Evolutionary conservation across 768 basidiomycete genomes (phyloP), one percentile per base, ranked within the genome.

Genomic region (Termitomyces sp.): DNA sequence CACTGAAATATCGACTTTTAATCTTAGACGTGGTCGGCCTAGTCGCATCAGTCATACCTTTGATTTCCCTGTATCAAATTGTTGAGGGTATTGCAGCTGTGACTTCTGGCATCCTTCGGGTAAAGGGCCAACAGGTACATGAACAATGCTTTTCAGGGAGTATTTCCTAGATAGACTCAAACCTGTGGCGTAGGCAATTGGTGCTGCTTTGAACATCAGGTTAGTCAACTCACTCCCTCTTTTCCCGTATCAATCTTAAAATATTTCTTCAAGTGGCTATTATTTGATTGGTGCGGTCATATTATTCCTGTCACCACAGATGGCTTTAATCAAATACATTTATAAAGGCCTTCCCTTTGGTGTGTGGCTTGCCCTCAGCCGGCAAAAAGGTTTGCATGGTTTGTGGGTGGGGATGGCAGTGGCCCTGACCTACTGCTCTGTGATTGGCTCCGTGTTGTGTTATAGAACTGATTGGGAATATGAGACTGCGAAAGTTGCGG

Each of bases 401-500:
- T 77, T 97, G 15, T 97, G 93, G 93, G 74, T 87, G 44, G 93
- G 93, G 17, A 71, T 94, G 40, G 87, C 87, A 0, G 64, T 79
- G 4, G 81, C 86, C 2, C 71, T 91, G 48, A 66, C 82, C 14
- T 83, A 84, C 68, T 71, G 74, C 44, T 72, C 82, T 0, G 65
- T 75, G 5, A 62, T 81, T 10, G 85, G 85, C 3, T 73, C 80
- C 3, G 74, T 70, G 66, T 59, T 83, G 2, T 79, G 75, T 45
- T 37, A 88, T n/a, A 64, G 68, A 32, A 80, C 87, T 5, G 77
- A 92, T 66, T 92, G 90, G 90, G 66, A 80, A 2, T 64, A 66
- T 44, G 85, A 91, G 67, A 84, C 87, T 14, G 61, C 72, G 60
- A 83, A 84, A 60, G 87, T 85, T 1, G 66, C 68, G 58, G 67